Conservation (phyloP, 2,329 filamentous ascomycete genomes). For the Diaporthe longicolla region DNA sequence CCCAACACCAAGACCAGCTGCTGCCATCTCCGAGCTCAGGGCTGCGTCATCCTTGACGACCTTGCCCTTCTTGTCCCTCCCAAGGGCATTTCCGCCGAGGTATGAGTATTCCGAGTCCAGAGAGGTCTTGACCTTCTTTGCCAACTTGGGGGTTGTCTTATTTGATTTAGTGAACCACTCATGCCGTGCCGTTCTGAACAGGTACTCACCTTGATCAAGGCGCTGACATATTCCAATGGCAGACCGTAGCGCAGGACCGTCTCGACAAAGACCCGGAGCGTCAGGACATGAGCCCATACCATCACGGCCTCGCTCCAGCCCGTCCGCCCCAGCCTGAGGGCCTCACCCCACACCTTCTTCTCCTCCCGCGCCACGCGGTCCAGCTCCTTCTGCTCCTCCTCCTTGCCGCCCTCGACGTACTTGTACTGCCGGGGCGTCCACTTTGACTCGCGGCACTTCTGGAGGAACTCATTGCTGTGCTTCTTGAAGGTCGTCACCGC, state of each 20-base stretch:
- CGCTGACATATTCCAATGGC: slow-evolving; percentile 89
- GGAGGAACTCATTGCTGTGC: slow-evolving; percentile 85
- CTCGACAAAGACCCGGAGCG: slow-evolving; percentile 95
- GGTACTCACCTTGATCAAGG: slow-evolving; percentile 81
- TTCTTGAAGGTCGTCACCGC: slow-evolving; percentile 96
- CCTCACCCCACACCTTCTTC: slow-evolving; percentile 93
- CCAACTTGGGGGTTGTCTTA: slow-evolving; percentile 85
- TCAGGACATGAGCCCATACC: slow-evolving; percentile 94
- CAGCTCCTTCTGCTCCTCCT: slow-evolving; percentile 90
- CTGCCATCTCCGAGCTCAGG: slow-evolving; percentile 86
- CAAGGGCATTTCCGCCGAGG: slow-evolving; percentile 93
- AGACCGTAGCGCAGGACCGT: slow-evolving; percentile 96
- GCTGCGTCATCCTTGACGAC: slow-evolving; percentile 90
- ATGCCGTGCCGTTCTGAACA: background rate
- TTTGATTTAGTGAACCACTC: slow-evolving; percentile 41
- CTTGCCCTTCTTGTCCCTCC: slow-evolving; percentile 92
- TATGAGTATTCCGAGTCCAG: slow-evolving; percentile 91
- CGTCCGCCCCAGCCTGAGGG: slow-evolving; percentile 86
- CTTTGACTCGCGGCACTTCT: slow-evolving; percentile 92
- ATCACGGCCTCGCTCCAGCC: slow-evolving; percentile 97
- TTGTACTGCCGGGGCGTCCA: slow-evolving; percentile 97
- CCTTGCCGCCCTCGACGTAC: slow-evolving; percentile 89
- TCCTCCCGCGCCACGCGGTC: slow-evolving; percentile 87
- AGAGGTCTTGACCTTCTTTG: slow-evolving; percentile 82
- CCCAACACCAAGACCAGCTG: slow-evolving; percentile 75